A percentile compares a stretch with the other conserved stretches of the same genome.
Conservation (phyloP, 2,329 filamentous ascomycete genomes). For the Diaporthe aspalathi region DNA sequence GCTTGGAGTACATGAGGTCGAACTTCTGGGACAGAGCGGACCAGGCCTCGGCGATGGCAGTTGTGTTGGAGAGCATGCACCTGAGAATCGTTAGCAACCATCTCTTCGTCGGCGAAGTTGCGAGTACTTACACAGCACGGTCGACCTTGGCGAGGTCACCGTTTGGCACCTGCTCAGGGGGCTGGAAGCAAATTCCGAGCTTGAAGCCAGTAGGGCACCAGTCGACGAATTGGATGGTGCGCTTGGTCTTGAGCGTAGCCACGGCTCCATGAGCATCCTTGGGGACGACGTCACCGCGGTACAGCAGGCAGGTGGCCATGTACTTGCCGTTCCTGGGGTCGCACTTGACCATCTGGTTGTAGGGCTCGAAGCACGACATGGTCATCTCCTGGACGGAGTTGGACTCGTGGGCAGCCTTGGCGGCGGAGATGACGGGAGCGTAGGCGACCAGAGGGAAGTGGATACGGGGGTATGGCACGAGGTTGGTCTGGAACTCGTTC, state of each 20-base stretch:
- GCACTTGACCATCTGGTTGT: slow-evolving; percentile 99
- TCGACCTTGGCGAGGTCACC: slow-evolving; percentile 97
- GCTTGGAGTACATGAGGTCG: slow-evolving; percentile 99
- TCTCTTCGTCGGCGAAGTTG: too few relatives aligned
- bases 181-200: slow-evolving; percentile 99
- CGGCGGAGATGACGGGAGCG: slow-evolving; percentile 90
- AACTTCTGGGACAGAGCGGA: slow-evolving; percentile 97
- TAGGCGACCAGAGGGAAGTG: slow-evolving; percentile 99
- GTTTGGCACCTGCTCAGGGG: slow-evolving; percentile 94
- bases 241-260: slow-evolving; percentile 98
- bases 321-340: slow-evolving; percentile 99
- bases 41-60: slow-evolving; percentile 98
- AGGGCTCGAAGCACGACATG: slow-evolving; percentile 98
- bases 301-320: slow-evolving; percentile 98
- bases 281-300: slow-evolving; percentile 97
- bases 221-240: slow-evolving; percentile 98
- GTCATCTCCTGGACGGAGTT: slow-evolving; percentile 99
- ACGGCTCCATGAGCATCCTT: slow-evolving; percentile 95
- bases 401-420: slow-evolving; percentile 96
- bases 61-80: slow-evolving; percentile 99
- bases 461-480: slow-evolving; percentile 98
- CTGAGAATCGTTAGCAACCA: slow-evolving; percentile 52
- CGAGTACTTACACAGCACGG: slow-evolving; percentile 87
- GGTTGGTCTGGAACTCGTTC: slow-evolving; percentile 99
- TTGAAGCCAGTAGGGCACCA: slow-evolving; percentile 99